Percentiles rank a stretch among this genome's conserved stretches.
phyloP scores from a whole-genome alignment of 352 stramenopile genomes.

The Globisporangium abappressorium region DNA sequence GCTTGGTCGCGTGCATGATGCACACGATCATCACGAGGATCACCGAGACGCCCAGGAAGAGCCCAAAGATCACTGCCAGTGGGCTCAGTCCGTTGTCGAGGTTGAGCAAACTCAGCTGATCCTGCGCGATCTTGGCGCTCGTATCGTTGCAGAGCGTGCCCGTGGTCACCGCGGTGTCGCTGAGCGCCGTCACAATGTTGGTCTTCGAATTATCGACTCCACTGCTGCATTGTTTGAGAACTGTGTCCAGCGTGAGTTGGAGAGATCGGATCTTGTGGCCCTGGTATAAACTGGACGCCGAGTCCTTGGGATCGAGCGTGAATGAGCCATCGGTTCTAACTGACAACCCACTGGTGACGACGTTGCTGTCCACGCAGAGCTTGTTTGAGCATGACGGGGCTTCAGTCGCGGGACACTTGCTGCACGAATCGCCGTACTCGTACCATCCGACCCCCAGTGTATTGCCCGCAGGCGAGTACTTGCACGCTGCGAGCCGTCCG shows the following conservation, averaged over 20 bases:
- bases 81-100: conserved; percentile 15
- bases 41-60: conserved; percentile 16
- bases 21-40: conserved; percentile 24
- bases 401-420: not conserved
- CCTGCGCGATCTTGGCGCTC: conserved; percentile 12
- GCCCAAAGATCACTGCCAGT: conserved; percentile 15
- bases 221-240: not conserved
- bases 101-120: conserved; percentile 18
- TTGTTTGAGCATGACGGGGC: not conserved
- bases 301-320: not conserved
- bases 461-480: conserved; percentile 16
- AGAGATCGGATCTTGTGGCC: conserved; percentile 14
- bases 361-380: conserved; percentile 6
- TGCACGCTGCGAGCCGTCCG: conserved; percentile 13
- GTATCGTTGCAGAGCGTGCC: conserved; percentile 15
- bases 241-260: conserved; percentile 16
- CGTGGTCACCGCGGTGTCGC: not conserved
- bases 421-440: conserved; percentile 3
- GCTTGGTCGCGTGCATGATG: conserved; percentile 23
- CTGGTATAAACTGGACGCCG: conserved; percentile 4
- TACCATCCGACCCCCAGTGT: conserved; percentile 8
- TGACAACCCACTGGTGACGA: not conserved
- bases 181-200: conserved; percentile 1
- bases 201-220: not conserved
- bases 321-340: not conserved